Percentiles rank a stretch among this genome's conserved stretches.
Evolutionary conservation across 345 rosid genomes (phyloP).

Genomic region (Linum trigynum): DNA sequence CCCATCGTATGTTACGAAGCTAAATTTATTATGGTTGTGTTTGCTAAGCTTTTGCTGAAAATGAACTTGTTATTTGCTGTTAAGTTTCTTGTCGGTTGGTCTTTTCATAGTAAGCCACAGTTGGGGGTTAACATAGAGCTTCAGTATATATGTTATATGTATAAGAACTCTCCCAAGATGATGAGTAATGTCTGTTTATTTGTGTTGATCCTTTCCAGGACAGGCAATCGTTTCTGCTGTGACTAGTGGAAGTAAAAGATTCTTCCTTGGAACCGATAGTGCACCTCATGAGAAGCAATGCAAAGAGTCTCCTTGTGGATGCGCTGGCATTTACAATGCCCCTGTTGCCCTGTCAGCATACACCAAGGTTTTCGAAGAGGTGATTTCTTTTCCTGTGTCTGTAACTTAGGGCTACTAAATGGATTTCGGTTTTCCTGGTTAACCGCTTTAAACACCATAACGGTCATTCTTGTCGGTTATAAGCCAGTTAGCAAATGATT

Average conservation of each 20-base stretch:
- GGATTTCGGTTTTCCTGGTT: too few species aligned
- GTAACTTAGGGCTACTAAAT: neutral
- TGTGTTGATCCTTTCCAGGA: conserved; percentile 36
- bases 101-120: neutral
- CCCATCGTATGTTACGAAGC: conserved; percentile 42
- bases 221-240: conserved; percentile 80
- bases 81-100: neutral
- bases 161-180: too few species aligned
- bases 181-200: neutral
- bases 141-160: neutral
- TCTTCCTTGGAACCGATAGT: conserved; percentile 97
- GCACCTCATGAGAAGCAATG: conserved; percentile 80
- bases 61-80: neutral
- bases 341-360: conserved; percentile 60
- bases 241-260: conserved; percentile 77
- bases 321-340: conserved; percentile 85
- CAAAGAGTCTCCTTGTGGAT: conserved; percentile 82
- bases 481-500: too few species aligned
- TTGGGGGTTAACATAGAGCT: neutral
- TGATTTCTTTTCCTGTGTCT: conserved; percentile 14
- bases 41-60: neutral
- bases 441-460: too few species aligned
- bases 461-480: too few species aligned
- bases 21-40: neutral
- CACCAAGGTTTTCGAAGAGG: conserved; percentile 81